A percentile compares a stretch with the other conserved stretches of the same genome.
Evolutionary conservation across 176 grass and related monocot genomes (phyloP).

Genomic region (Ensete ventricosum): DNA sequence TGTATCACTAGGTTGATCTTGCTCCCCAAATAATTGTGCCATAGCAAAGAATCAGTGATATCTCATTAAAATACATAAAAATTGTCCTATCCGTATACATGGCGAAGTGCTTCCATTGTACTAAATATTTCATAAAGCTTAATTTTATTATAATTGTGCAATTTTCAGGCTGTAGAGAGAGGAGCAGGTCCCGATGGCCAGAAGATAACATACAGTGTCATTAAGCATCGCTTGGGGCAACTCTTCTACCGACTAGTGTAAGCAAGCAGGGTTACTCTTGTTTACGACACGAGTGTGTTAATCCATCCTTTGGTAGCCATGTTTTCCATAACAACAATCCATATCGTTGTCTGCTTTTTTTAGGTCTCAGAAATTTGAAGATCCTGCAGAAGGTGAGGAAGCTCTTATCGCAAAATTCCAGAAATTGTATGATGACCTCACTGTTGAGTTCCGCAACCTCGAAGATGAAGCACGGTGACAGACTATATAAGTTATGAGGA

Average conservation of each 20-base stretch:
- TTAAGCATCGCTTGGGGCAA: conserved; percentile 79
- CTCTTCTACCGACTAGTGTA: conserved; percentile 95
- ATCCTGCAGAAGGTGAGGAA: conserved; percentile 80
- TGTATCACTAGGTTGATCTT: too few relatives aligned
- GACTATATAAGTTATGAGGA: too few relatives aligned
- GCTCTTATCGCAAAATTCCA: conserved; percentile 56
- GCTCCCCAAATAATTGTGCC: neutral
- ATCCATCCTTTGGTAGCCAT: too few relatives aligned
- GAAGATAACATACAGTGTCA: conserved; percentile 78
- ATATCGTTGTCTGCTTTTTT: neutral
- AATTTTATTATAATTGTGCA: conserved; percentile 1
- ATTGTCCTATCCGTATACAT: too few relatives aligned
- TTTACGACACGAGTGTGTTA: too few relatives aligned
- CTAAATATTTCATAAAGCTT: neutral
- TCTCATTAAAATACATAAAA: too few relatives aligned
- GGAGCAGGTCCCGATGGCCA: conserved; percentile 78
- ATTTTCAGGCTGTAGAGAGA: conserved; percentile 67
- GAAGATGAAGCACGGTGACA: conserved; percentile 69
- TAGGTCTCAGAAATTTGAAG: conserved; percentile 91
- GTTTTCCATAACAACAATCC: neutral
- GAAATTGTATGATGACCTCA: conserved; percentile 79
- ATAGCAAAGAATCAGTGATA: too few relatives aligned
- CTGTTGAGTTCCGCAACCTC: conserved; percentile 66
- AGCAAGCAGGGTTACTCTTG: conserved; percentile 32
- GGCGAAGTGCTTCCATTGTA: neutral